Percentiles rank a stretch among this genome's conserved stretches.
phyloP scores from a whole-genome alignment of 2,329 filamentous ascomycete species.

The Epichloe sylvatica region DNA sequence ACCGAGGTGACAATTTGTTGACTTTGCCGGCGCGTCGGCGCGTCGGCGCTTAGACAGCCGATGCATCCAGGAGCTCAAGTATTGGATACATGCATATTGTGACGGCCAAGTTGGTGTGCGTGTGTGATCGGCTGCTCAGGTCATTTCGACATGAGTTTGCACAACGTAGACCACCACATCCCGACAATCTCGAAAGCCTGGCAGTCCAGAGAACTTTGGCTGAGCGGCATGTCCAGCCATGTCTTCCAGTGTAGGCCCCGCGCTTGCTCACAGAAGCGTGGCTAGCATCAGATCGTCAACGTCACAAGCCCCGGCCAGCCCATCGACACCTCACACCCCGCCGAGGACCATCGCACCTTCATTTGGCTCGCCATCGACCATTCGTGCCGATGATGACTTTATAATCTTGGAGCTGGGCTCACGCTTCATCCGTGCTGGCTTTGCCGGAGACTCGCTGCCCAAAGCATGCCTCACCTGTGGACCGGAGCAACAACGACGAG shows the following conservation, averaged over 20 bases:
- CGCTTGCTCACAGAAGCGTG: slow-evolving; percentile 43
- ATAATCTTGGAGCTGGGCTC: slow-evolving; percentile 73
- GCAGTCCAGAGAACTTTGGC: neutral
- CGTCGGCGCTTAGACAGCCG: slow-evolving; percentile 12
- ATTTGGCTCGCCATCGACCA: slow-evolving; percentile 45
- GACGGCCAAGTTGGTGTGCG: neutral
- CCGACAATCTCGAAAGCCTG: too few relatives aligned
- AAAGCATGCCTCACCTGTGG: slow-evolving; percentile 58
- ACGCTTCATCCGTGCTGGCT: slow-evolving; percentile 65
- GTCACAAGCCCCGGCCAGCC: slow-evolving; percentile 18
- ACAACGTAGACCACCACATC: neutral
- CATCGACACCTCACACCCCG: slow-evolving; percentile 47
- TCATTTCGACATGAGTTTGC: neutral
- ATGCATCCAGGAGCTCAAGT: neutral
- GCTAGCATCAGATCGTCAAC: slow-evolving; percentile 39
- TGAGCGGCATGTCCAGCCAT: slow-evolving; percentile 17
- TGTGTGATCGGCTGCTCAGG: neutral
- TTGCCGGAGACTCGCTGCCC: slow-evolving; percentile 69
- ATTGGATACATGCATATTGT: neutral
- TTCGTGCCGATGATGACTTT: slow-evolving; percentile 68
- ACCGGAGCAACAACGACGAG: slow-evolving; percentile 61
- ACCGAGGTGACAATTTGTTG: slow-evolving; percentile 17
- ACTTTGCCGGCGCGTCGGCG: slow-evolving; percentile 17
- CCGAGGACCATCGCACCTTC: slow-evolving; percentile 37
- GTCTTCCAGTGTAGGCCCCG: slow-evolving; percentile 29